Percentiles rank a stretch among this genome's conserved stretches.
These are phyloP conservation scores for Phlyctochytrium planicorne DNA, from an alignment of 192 early-diverging fungal genomes.

Conservation along the genomic window DNA sequence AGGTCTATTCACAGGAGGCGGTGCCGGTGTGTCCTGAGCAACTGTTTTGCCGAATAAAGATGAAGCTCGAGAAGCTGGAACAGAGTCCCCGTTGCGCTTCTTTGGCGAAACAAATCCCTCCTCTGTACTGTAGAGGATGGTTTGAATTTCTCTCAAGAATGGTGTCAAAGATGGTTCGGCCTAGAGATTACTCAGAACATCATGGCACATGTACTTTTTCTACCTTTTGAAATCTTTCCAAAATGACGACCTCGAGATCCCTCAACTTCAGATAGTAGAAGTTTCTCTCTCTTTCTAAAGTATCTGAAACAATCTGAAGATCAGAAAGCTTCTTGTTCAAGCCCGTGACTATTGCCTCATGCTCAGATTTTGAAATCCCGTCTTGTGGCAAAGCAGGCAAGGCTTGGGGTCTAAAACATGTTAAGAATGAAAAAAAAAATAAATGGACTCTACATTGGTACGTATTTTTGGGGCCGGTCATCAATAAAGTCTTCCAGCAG, in stretches of 20 bases:
- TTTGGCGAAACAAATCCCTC: constrained; percentile 44
- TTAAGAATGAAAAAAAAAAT: no score
- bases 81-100: constrained; percentile 1
- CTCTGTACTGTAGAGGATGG: constrained; percentile 86
- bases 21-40: no score
- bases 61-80: no score
- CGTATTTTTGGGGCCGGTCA: no score
- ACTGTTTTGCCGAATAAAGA: no score
- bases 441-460: no score
- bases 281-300: constrained; percentile 86
- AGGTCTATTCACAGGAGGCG: no score
- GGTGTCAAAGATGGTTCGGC: constrained; percentile 32
- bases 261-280: constrained; percentile 90
- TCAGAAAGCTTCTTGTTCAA: constrained; percentile 15
- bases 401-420: background rate
- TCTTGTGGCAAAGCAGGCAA: background rate
- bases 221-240: constrained; percentile 52
- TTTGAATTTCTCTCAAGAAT: constrained; percentile 69
- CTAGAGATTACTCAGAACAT: background rate
- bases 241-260: constrained; percentile 83
- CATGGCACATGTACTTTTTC: background rate
- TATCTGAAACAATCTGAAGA: constrained; percentile 43
- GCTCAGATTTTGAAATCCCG: background rate
- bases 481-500: no score
- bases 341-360: background rate